phyloP scores from a whole-genome alignment of 345 rosid species.

The Hibiscus trionum region DNA sequence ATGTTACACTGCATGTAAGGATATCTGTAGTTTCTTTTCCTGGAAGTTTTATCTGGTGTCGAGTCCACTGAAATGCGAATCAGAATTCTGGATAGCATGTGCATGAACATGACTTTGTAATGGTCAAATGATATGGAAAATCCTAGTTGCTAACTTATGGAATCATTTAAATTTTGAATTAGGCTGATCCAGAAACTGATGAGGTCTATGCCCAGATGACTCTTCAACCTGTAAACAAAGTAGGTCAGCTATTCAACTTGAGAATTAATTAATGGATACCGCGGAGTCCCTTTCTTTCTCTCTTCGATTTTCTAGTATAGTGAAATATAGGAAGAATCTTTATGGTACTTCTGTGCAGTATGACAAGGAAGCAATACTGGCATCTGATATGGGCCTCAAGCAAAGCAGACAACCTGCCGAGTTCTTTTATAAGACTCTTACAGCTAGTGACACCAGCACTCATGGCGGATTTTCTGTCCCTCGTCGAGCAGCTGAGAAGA shows the following conservation, averaged over 20 bases:
- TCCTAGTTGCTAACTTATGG: neutral
- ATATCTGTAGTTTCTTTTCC: neutral
- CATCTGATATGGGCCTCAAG: conserved; percentile 79
- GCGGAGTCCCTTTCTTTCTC: neutral
- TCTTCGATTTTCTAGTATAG: neutral
- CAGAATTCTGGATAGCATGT: no score
- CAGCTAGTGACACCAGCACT: conserved; percentile 96
- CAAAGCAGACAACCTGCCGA: conserved; percentile 75
- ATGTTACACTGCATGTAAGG: conserved; percentile 61
- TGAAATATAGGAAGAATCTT: conserved; percentile 10
- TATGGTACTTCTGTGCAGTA: conserved; percentile 36
- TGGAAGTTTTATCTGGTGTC: no score
- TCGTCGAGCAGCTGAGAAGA: conserved; percentile 96
- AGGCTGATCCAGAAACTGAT: conserved; percentile 78
- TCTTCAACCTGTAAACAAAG: conserved; percentile 70
- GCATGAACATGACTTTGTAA: neutral
- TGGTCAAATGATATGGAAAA: neutral
- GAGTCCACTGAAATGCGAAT: no score
- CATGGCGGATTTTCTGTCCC: conserved; percentile 99
- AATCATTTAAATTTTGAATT: conserved; percentile 14
- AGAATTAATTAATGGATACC: neutral
- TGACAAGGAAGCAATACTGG: conserved; percentile 77
- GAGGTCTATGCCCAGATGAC: conserved; percentile 82
- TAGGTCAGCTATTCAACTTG: conserved; percentile 41
- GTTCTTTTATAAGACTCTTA: conserved; percentile 94